Percentiles rank a stretch among this genome's conserved stretches.
Evolutionary conservation across 768 basidiomycete genomes (phyloP).

Genomic region (Terana coerulea): DNA sequence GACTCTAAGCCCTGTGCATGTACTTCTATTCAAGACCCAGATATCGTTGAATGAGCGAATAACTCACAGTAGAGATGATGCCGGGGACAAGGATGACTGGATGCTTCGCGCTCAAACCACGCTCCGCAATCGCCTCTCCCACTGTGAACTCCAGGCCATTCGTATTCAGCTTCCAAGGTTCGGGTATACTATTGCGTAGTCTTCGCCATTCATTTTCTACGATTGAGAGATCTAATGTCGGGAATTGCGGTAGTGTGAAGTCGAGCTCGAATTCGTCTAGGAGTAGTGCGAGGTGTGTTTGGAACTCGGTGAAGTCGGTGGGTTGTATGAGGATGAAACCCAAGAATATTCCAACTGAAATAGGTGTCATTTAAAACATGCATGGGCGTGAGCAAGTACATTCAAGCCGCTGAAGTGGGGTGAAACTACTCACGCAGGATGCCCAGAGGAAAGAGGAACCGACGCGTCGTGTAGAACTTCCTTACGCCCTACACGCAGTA

Average conservation of each 20-base stretch:
- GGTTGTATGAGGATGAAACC: constrained; percentile 67
- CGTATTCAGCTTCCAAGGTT: constrained; percentile 76
- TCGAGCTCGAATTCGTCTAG: constrained; percentile 70
- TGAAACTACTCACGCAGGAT: constrained; percentile 45
- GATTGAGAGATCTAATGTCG: constrained; percentile 61
- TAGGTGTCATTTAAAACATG: not conserved
- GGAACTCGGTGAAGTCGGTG: constrained; percentile 62
- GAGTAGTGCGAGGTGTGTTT: constrained; percentile 60
- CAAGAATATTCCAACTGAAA: constrained; percentile 59
- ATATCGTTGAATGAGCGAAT: not conserved
- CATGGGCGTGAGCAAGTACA: not conserved
- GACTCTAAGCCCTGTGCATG: constrained; percentile 71
- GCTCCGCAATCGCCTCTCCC: constrained; percentile 61
- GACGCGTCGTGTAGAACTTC: constrained; percentile 33
- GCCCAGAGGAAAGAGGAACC: constrained; percentile 72
- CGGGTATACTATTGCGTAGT: constrained; percentile 65
- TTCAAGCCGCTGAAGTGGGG: constrained; percentile 2
- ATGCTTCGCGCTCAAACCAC: constrained; percentile 64
- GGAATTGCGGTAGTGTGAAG: constrained; percentile 46
- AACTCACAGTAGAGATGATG: constrained; percentile 76
- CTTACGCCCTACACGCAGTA: constrained; percentile 10
- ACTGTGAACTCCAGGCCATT: constrained; percentile 80
- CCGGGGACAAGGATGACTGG: constrained; percentile 89
- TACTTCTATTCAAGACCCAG: not conserved
- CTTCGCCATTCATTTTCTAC: constrained; percentile 72